phyloP scores from a whole-genome alignment of 73 alveolate species.

The Paramecium octaurelia region DNA sequence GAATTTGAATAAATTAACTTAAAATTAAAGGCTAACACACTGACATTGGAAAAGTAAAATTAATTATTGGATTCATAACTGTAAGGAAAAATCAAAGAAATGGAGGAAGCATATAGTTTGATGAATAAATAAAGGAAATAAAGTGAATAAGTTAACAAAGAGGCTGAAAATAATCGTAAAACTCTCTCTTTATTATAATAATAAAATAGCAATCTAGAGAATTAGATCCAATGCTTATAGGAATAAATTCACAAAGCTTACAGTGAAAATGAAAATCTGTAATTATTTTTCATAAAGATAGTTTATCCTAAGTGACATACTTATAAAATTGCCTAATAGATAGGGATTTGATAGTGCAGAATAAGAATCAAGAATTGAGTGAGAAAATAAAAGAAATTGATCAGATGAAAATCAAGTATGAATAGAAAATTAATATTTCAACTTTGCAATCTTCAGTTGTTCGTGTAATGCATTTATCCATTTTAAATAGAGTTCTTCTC shows the following conservation, averaged over 20 bases:
- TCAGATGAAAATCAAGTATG: background rate
- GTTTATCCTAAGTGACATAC: background rate
- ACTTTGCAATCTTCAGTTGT: background rate
- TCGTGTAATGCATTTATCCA: background rate
- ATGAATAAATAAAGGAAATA: slow-evolving; percentile 30
- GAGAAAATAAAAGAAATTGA: background rate
- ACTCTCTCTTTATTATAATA: background rate
- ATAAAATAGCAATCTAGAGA: background rate
- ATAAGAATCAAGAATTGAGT: background rate
- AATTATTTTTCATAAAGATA: background rate
- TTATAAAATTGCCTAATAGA: background rate
- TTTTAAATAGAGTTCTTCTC: background rate
- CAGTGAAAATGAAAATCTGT: background rate
- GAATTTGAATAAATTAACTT: background rate
- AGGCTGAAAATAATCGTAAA: background rate
- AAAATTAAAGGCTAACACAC: background rate
- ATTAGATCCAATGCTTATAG: background rate
- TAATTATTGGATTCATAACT: background rate
- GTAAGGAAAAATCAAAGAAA: background rate
- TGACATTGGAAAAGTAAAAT: background rate
- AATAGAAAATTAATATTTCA: background rate
- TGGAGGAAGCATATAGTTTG: background rate
- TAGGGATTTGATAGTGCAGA: background rate
- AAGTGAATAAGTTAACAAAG: slow-evolving; percentile 13
- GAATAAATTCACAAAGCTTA: background rate